Evolutionary conservation across 2,329 filamentous ascomycete genomes (phyloP).

Genomic region (Microascus cirrosus): DNA sequence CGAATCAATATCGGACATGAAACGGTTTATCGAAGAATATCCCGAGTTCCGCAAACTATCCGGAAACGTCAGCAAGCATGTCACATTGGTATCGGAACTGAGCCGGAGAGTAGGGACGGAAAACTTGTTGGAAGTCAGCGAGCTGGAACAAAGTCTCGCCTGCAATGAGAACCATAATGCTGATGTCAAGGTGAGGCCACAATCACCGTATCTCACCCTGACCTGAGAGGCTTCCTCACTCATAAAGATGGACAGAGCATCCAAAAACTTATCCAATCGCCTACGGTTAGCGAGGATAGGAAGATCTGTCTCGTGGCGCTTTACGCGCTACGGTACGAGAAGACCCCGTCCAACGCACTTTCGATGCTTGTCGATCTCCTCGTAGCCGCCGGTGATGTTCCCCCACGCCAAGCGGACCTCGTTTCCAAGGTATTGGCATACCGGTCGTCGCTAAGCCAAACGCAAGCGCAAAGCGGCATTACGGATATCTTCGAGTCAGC

Average conservation of each 20-base stretch:
- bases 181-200: slow-evolving; percentile 65
- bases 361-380: slow-evolving; percentile 81
- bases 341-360: slow-evolving; percentile 71
- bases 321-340: slow-evolving; percentile 90
- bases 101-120: slow-evolving; percentile 80
- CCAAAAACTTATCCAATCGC: slow-evolving; percentile 75
- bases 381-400: slow-evolving; percentile 69
- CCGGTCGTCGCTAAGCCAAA: slow-evolving; percentile 74
- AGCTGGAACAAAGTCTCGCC: slow-evolving; percentile 90
- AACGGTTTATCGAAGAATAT: slow-evolving; percentile 97
- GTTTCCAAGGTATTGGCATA: slow-evolving; percentile 77
- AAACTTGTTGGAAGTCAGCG: slow-evolving; percentile 86
- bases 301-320: slow-evolving; percentile 86
- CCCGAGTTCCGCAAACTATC: slow-evolving; percentile 95
- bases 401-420: slow-evolving; percentile 63
- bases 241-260: slow-evolving; percentile 44
- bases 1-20: slow-evolving; percentile 97
- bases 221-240: neutral
- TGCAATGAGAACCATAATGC: slow-evolving; percentile 91
- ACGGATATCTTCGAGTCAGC: slow-evolving; percentile 86
- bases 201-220: neutral
- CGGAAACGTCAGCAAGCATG: slow-evolving; percentile 96
- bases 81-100: slow-evolving; percentile 87
- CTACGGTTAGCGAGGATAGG: slow-evolving; percentile 64
- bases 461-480: slow-evolving; percentile 65